These are phyloP conservation scores for Nakaseomyces delphensis DNA, from an alignment of 1,139 yeast genomes.

Conservation along the genomic window DNA sequence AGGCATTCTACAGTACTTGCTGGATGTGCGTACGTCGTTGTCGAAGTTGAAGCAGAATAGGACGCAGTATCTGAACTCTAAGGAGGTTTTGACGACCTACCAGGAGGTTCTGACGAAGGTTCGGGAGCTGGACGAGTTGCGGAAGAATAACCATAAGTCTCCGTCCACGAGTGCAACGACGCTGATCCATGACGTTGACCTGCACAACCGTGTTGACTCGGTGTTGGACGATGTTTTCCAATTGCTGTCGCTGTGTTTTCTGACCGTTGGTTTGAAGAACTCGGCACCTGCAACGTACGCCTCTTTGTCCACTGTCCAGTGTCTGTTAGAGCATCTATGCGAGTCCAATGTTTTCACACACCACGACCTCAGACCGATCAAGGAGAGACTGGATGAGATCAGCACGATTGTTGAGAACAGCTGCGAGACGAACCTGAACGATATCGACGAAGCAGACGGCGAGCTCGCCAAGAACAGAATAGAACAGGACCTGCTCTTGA, in stretches of 20 bases:
- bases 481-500: constrained; percentile 51
- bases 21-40: constrained; percentile 41
- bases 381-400: constrained; percentile 61
- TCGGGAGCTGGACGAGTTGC: constrained; percentile 42
- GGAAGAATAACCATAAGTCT: constrained; percentile 16
- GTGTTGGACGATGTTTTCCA: constrained; percentile 87
- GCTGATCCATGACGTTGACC: constrained; percentile 24
- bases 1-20: constrained; percentile 41
- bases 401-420: constrained; percentile 46
- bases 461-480: constrained; percentile 33
- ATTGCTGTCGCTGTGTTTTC: constrained; percentile 69
- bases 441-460: constrained; percentile 26
- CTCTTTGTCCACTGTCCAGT: constrained; percentile 73
- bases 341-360: constrained; percentile 76
- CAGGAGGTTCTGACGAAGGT: constrained; percentile 44
- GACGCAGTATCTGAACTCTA: constrained; percentile 51
- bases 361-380: constrained; percentile 72
- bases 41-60: constrained; percentile 58
- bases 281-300: constrained; percentile 93
- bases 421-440: constrained; percentile 34
- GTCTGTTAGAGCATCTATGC: constrained; percentile 69
- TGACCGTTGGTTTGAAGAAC: constrained; percentile 83
- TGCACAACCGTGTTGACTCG: constrained; percentile 47
- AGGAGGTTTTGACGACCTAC: constrained; percentile 50
- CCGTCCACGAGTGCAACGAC: constrained; percentile 21